A percentile compares a stretch with the other conserved stretches of the same genome.
Evolutionary conservation across 2,329 filamentous ascomycete genomes (phyloP).

Genomic region (Sporothrix inflata): DNA sequence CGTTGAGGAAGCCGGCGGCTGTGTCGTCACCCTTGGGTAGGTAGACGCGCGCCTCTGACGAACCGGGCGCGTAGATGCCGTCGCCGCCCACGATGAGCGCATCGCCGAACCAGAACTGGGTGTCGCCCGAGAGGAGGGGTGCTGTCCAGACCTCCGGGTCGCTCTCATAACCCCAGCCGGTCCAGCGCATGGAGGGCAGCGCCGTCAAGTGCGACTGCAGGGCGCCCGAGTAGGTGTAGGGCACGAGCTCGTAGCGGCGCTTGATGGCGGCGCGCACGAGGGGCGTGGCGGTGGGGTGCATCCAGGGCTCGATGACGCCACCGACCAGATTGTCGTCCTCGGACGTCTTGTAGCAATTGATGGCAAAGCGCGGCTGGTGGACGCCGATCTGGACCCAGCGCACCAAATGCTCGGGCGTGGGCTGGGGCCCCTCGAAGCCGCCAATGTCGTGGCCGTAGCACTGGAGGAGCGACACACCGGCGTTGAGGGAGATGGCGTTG

Average conservation of each 20-base stretch:
- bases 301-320: slow-evolving; percentile 78
- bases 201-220: slow-evolving; percentile 65
- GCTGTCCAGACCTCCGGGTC: slow-evolving; percentile 69
- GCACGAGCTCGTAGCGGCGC: slow-evolving; percentile 71
- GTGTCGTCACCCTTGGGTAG: slow-evolving; percentile 51
- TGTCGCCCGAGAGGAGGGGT: slow-evolving; percentile 62
- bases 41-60: slow-evolving; percentile 60
- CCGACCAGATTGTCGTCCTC: slow-evolving; percentile 67
- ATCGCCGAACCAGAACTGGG: slow-evolving; percentile 75
- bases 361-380: slow-evolving; percentile 71
- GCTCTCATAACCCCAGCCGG: slow-evolving; percentile 71
- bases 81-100: slow-evolving; percentile 67
- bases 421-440: slow-evolving; percentile 74
- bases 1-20: slow-evolving; percentile 61
- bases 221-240: slow-evolving; percentile 69
- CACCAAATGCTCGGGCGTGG: slow-evolving; percentile 69
- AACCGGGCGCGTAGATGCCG: slow-evolving; percentile 67
- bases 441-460: slow-evolving; percentile 76
- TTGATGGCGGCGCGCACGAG: slow-evolving; percentile 68
- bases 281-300: slow-evolving; percentile 69
- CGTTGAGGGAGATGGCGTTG: slow-evolving; percentile 69
- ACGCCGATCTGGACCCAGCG: slow-evolving; percentile 75
- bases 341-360: slow-evolving; percentile 78
- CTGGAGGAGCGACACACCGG: slow-evolving; percentile 68
- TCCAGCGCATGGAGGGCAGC: slow-evolving; percentile 69